These are phyloP conservation scores for Paecilomyces niveus DNA, from an alignment of 2,329 filamentous ascomycete species.

Conservation along the genomic window DNA sequence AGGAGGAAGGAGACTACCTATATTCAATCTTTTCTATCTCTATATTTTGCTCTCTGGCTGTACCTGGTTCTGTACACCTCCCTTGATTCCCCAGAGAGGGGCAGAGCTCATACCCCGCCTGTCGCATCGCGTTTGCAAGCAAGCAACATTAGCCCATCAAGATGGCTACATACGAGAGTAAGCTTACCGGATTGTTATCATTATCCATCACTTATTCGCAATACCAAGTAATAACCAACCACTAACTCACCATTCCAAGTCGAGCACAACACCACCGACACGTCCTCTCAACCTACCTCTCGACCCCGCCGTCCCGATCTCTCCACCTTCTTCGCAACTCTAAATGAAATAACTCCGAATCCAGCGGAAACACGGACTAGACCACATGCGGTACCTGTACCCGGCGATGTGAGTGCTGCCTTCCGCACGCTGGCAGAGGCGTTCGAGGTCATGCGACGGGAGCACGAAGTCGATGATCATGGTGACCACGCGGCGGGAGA, in stretches of 20 bases:
- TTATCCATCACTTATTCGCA: neutral
- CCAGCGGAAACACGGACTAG: slow-evolving; percentile 43
- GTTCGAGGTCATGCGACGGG: slow-evolving; percentile 50
- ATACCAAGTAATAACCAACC: neutral
- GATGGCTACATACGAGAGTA: slow-evolving; percentile 39
- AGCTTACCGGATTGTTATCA: neutral
- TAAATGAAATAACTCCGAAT: slow-evolving; percentile 51
- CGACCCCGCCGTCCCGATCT: slow-evolving; percentile 54
- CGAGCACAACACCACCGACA: slow-evolving; percentile 35
- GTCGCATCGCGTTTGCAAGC: neutral
- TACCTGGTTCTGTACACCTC: neutral
- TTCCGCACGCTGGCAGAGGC: slow-evolving; percentile 56
- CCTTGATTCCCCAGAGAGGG: neutral
- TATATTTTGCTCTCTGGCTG: neutral
- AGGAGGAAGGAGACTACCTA: neutral
- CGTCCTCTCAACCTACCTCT: slow-evolving; percentile 15
- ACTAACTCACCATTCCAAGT: slow-evolving; percentile 18
- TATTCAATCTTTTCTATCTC: neutral
- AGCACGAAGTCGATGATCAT: slow-evolving; percentile 22
- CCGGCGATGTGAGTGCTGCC: slow-evolving; percentile 53
- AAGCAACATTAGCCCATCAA: slow-evolving; percentile 4
- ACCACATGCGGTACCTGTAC: slow-evolving; percentile 53
- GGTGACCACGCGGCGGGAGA: slow-evolving; percentile 38
- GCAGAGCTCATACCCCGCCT: neutral
- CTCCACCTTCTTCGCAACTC: slow-evolving; percentile 57